These are phyloP conservation scores for Rachicladosporium sp. DNA, from an alignment of 2,329 filamentous ascomycete genomes.

Conservation along the genomic window DNA sequence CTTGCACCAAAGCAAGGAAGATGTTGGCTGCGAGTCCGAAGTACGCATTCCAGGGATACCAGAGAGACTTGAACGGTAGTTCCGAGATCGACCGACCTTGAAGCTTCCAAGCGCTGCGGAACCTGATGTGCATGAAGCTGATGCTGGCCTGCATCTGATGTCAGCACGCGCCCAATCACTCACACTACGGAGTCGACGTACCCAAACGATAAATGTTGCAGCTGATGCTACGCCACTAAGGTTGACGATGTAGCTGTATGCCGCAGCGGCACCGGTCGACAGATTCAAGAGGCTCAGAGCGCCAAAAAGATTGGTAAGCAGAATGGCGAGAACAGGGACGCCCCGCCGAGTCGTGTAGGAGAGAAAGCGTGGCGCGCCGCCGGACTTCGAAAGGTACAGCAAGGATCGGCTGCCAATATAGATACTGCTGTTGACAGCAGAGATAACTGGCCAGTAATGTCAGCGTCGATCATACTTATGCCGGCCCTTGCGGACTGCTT, in stretches of 20 bases:
- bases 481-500: too few relatives aligned
- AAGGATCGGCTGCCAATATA: conserved; percentile 67
- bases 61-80: conserved; percentile 35
- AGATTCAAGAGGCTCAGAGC: too few relatives aligned
- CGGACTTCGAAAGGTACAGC: conserved; percentile 61
- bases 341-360: conserved; percentile 56
- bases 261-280: conserved; percentile 53
- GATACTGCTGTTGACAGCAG: conserved; percentile 61
- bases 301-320: conserved; percentile 59
- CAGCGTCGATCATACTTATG: too few relatives aligned
- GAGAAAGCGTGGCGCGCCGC: conserved; percentile 58
- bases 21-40: conserved; percentile 36
- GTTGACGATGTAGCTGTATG: conserved; percentile 59
- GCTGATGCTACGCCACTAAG: conserved; percentile 54
- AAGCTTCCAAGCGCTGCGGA: conserved; percentile 49
- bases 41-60: conserved; percentile 42
- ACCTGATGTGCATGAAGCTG: conserved; percentile 58
- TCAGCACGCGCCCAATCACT: too few relatives aligned
- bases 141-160: conserved; percentile 28
- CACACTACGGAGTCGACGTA: too few relatives aligned
- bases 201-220: conserved; percentile 62
- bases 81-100: conserved; percentile 44
- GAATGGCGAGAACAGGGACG: conserved; percentile 45
- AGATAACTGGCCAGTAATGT: conserved; percentile 26
- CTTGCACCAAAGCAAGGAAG: conserved; percentile 40